phyloP scores from a whole-genome alignment of 257 asterid species.

The Oldenlandia corymbosa region DNA sequence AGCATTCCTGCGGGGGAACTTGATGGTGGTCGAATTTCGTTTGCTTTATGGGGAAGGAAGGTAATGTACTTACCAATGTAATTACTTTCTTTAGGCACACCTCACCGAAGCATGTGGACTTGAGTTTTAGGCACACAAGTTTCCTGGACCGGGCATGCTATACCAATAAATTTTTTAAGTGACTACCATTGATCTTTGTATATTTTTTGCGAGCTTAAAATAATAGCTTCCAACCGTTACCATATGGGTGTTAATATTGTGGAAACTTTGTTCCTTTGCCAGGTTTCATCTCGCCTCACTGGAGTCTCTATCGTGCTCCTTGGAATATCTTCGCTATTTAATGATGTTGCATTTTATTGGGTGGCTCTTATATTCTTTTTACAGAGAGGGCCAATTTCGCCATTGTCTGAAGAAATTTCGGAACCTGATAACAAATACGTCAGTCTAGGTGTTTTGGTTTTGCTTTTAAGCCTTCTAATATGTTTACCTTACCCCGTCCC shows the following conservation, averaged over 20 bases:
- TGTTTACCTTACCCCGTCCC: conserved; percentile 92
- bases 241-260: background rate
- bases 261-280: conserved; percentile 15
- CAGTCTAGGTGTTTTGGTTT: conserved; percentile 53
- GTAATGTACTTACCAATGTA: conserved; percentile 25
- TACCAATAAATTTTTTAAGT: background rate
- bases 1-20: conserved; percentile 98
- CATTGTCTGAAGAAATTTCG: conserved; percentile 74
- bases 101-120: background rate
- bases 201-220: background rate
- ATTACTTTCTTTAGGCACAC: background rate
- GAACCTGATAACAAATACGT: conserved; percentile 58
- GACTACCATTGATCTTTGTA: background rate
- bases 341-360: conserved; percentile 91
- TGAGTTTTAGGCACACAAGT: background rate
- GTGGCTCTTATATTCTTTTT: conserved; percentile 80
- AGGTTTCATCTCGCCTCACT: conserved; percentile 70
- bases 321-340: conserved; percentile 69
- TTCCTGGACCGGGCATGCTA: background rate
- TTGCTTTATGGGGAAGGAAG: conserved; percentile 95
- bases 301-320: conserved; percentile 68
- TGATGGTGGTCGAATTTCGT: conserved; percentile 91
- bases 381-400: conserved; percentile 95
- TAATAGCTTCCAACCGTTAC: background rate
- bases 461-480: conserved; percentile 68